phyloP scores from a whole-genome alignment of 768 basidiomycete species.

The Naematelia aurantialba region DNA sequence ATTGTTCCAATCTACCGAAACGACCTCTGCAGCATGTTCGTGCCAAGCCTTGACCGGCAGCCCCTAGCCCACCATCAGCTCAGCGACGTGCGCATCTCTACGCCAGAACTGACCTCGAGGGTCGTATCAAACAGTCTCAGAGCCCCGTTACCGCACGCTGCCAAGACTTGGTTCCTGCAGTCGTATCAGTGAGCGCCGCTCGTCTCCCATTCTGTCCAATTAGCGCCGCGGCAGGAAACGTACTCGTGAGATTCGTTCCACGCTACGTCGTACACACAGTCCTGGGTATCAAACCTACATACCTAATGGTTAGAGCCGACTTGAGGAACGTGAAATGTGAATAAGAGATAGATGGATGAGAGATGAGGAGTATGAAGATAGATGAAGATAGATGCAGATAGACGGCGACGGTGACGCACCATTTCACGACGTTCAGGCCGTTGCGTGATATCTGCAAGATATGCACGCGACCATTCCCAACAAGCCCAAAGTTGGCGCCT shows the following conservation, averaged over 20 bases:
- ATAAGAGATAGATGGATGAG: not conserved
- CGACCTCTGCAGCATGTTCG: conserved; percentile 89
- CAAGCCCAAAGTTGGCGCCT: conserved; percentile 87
- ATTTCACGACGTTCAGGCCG: conserved; percentile 35
- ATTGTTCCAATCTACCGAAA: conserved; percentile 94
- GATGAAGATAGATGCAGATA: not conserved
- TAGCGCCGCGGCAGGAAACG: too few species aligned
- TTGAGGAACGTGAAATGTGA: conserved; percentile 49
- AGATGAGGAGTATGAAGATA: not conserved
- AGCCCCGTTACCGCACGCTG: conserved; percentile 84
- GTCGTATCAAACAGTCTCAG: conserved; percentile 85
- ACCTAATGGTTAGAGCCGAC: conserved; percentile 22
- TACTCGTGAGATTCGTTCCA: conserved; percentile 88
- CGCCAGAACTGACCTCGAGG: conserved; percentile 61
- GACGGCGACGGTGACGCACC: conserved; percentile 28
- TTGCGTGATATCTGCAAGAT: conserved; percentile 32
- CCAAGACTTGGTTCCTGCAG: conserved; percentile 76
- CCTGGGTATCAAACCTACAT: conserved; percentile 78
- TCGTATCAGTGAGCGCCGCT: not conserved
- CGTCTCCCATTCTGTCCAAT: too few species aligned
- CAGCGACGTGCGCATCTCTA: not conserved
- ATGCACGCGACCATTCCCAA: conserved; percentile 86
- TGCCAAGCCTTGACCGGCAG: conserved; percentile 88
- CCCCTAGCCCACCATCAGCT: conserved; percentile 56
- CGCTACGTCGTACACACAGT: conserved; percentile 81